phyloP scores from a whole-genome alignment of 1,284 basidiomycete species.

The Rhizoctonia solani region DNA sequence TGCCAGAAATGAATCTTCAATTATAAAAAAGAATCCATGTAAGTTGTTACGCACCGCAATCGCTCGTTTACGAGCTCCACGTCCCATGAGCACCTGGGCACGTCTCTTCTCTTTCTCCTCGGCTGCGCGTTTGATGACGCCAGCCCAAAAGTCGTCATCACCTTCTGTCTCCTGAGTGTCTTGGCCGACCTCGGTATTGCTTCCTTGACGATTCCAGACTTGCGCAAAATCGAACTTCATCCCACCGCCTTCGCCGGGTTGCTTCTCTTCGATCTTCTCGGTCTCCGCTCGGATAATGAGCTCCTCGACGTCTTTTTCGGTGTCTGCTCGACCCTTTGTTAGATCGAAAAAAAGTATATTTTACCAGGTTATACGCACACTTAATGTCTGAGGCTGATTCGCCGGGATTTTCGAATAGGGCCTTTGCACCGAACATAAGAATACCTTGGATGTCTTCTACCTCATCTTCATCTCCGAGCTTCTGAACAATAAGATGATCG shows the following conservation, averaged over 20 bases:
- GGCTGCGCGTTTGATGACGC: conserved; percentile 44
- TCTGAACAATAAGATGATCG: conserved; percentile 91
- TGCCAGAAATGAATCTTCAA: conserved; percentile 18
- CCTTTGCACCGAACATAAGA: conserved; percentile 79
- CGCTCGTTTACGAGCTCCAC: conserved; percentile 70
- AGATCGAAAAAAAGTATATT: not conserved
- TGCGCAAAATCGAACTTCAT: conserved; percentile 82
- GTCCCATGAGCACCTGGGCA: conserved; percentile 61
- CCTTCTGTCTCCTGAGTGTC: conserved; percentile 51
- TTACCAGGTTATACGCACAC: conserved; percentile 54
- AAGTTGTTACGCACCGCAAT: conserved; percentile 40
- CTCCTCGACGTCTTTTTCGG: conserved; percentile 76
- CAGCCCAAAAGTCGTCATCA: conserved; percentile 73
- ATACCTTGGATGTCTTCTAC: conserved; percentile 78
- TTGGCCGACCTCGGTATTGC: conserved; percentile 66
- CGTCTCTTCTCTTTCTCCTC: conserved; percentile 48
- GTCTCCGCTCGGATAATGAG: conserved; percentile 82
- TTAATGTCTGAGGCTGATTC: conserved; percentile 63
- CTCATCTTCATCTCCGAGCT: conserved; percentile 81
- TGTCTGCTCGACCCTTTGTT: conserved; percentile 54
- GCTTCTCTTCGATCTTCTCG: conserved; percentile 60
- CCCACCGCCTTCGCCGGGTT: conserved; percentile 40
- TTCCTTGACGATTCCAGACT: conserved; percentile 79
- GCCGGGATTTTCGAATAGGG: conserved; percentile 67
- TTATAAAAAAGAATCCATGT: not conserved